phyloP scores from a whole-genome alignment of 2,329 filamentous ascomycete species.

The Colletotrichum lini region DNA sequence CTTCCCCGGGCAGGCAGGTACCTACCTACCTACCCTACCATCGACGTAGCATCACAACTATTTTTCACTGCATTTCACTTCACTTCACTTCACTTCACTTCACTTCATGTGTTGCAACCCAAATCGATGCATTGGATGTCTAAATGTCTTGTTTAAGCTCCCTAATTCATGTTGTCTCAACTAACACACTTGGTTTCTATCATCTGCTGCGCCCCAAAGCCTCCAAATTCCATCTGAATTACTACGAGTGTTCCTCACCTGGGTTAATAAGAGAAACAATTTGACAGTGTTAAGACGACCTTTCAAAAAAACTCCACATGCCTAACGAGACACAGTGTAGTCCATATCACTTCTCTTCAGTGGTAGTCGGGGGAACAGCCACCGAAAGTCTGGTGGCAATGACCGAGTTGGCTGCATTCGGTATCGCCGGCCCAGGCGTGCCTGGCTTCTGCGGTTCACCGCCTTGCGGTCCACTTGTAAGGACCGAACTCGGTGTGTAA shows the following conservation, averaged over 20 bases:
- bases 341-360: background rate
- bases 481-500: conserved; percentile 49
- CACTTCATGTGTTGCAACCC: background rate
- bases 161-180: background rate
- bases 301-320: background rate
- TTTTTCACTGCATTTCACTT: too few species aligned
- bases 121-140: background rate
- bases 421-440: conserved; percentile 16
- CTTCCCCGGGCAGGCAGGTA: background rate
- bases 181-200: background rate
- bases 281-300: background rate
- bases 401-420: conserved; percentile 23
- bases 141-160: background rate
- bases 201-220: background rate
- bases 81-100: background rate
- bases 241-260: background rate
- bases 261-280: background rate
- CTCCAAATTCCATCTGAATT: background rate
- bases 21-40: too few species aligned
- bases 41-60: background rate
- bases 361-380: background rate
- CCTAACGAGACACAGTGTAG: background rate
- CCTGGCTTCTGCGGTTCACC: conserved; percentile 18
- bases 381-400: conserved; percentile 31
- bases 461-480: conserved; percentile 25